Evolutionary conservation across 2,329 filamentous ascomycete genomes (phyloP).

Genomic region (Colletotrichum lindemuthianum): DNA sequence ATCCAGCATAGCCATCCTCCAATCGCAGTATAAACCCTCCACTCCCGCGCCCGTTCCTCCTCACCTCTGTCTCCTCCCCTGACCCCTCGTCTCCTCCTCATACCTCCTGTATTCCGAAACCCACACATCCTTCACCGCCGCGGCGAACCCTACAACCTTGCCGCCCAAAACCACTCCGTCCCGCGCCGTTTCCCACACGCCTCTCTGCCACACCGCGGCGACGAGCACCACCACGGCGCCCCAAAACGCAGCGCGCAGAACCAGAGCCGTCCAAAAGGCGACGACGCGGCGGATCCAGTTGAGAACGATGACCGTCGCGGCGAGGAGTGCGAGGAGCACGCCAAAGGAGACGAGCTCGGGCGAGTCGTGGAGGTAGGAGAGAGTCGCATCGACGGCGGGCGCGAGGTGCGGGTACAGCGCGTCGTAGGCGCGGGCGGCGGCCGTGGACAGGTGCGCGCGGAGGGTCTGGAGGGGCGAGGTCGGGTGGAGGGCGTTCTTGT

Average conservation of each 20-base stretch:
- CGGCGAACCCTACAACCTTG: conserved; percentile 57
- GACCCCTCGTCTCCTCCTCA: conserved; percentile 56
- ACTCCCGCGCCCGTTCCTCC: background rate
- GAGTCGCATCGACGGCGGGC: conserved; percentile 53
- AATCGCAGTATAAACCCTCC: no score
- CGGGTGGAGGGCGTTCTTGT: conserved; percentile 59
- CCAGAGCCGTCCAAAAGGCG: conserved; percentile 79
- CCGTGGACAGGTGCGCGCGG: conserved; percentile 46
- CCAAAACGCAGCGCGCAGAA: conserved; percentile 72
- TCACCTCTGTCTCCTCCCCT: conserved; percentile 35
- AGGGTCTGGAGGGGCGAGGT: conserved; percentile 56
- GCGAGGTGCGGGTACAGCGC: conserved; percentile 53
- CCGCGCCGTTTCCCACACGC: conserved; percentile 70
- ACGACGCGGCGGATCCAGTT: conserved; percentile 77
- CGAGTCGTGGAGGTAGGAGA: conserved; percentile 48
- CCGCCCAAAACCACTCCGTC: conserved; percentile 62
- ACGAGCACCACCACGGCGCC: conserved; percentile 63
- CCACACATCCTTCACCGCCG: conserved; percentile 65
- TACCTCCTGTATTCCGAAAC: conserved; percentile 66
- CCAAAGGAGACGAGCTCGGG: conserved; percentile 56
- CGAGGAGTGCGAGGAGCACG: conserved; percentile 63
- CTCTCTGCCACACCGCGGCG: conserved; percentile 71
- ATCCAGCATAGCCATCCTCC: no score
- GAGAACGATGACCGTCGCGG: conserved; percentile 72
- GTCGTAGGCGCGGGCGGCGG: conserved; percentile 43